Base-by-base conservation (phyloP, 331 rosid genomes). In the Malus hybrid region DNA sequence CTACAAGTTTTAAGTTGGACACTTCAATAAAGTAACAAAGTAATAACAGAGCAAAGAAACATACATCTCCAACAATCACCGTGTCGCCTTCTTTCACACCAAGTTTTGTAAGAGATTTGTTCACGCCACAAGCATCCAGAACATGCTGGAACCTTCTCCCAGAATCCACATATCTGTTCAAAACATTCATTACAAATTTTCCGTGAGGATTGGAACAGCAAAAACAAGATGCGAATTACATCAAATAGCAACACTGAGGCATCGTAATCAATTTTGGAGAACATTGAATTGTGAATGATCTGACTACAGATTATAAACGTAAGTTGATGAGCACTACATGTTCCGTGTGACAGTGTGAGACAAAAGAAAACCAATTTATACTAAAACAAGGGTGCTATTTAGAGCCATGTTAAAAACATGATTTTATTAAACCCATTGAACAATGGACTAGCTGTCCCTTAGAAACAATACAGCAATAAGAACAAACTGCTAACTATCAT, bases 131-230 rank as follows among this genome's bases (percentile, higher is more conserved):
- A 75, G 99, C 99, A 75, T 94, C 97, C 74, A 92, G 90, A 73
- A 90, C 97, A 85, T 94, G 96, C 77, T 94, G 96, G 82, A 94
- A 94, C 79, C 99, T 91, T 89, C 79, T 94, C 65, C 85, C 99
- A 16, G 99, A 94, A 67, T 94, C 98, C 82, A 84, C 44, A 57
- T 94, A 94, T 75, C 97, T 94, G 85, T 81, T 73, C 19, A 22
- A 75, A 75, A 81, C 50, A 74, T 55, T 72, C 73, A 74, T 46
- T 22, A 57, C 28, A 61, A 22, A 10, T 53, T 81, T 76, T 46
- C 79, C 68, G 75, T 29, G 61, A 75, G 68, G 46, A 62, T 55
- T 65, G 39, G 62, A 71, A 73, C 61, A 63, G 26, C 10, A 52
- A 33, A 62, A 18, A 34, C 39, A 68, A 33, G 14, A 72, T 57